A percentile compares a stretch with the other conserved stretches of the same genome.
Conservation (phyloP, 176 grass and related monocot genomes). For the Oryza nivara region DNA sequence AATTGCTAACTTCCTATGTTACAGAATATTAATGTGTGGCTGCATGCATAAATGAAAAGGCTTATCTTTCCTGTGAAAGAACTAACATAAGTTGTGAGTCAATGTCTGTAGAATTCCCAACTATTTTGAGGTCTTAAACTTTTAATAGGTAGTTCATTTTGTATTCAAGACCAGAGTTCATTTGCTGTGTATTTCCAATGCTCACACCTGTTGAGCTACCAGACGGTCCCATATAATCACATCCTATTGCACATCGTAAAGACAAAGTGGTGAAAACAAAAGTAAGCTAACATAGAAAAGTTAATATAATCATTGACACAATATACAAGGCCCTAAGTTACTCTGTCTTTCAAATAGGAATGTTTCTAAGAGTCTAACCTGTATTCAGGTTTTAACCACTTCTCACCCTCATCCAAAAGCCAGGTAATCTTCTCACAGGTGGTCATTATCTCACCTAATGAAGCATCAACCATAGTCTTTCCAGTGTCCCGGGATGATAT, state of each 20-base stretch:
- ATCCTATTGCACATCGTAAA: not conserved
- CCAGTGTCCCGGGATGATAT: constrained; percentile 94
- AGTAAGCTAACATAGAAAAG: not conserved
- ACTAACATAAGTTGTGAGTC: constrained; percentile 14
- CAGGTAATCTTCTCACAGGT: constrained; percentile 99
- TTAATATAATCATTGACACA: not conserved
- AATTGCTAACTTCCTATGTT: constrained; percentile 9
- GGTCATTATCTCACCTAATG: constrained; percentile 98
- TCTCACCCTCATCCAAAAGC: constrained; percentile 99
- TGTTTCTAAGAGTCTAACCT: constrained; percentile 52
- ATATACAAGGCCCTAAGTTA: constrained; percentile 8
- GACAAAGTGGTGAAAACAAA: not conserved
- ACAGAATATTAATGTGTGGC: not conserved
- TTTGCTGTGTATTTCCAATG: constrained; percentile 3
- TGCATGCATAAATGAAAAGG: not conserved
- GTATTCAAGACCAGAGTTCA: not conserved
- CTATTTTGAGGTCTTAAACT: constrained; percentile 11
- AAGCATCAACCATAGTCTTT: constrained; percentile 99
- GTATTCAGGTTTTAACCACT: constrained; percentile 99
- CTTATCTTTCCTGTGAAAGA: constrained; percentile 2
- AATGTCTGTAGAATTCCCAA: constrained; percentile 8
- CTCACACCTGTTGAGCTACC: not conserved
- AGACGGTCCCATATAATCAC: not conserved
- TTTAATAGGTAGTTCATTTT: not conserved
- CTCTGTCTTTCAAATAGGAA: constrained; percentile 22